These are phyloP conservation scores for Sporothrix brunneoviolacea DNA, from an alignment of 2,329 filamentous ascomycete genomes.

Conservation along the genomic window DNA sequence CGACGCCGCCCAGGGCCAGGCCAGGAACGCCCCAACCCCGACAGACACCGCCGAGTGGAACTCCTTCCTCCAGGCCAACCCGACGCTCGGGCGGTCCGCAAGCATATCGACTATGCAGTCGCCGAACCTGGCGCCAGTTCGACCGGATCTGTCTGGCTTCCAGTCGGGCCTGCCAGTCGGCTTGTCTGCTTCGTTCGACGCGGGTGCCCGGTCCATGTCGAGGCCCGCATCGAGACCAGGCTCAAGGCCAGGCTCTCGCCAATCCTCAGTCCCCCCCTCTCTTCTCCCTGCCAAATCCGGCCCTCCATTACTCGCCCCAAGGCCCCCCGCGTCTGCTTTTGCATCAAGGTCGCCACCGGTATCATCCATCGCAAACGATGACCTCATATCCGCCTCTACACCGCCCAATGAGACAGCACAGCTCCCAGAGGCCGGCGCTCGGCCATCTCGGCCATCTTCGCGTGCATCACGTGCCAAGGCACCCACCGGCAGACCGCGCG, in stretches of 20 bases:
- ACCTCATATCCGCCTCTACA: background rate
- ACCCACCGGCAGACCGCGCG: conserved; percentile 49
- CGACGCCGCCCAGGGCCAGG: conserved; percentile 8
- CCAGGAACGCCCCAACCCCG: conserved; percentile 37
- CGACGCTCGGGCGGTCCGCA: conserved; percentile 38
- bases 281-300: background rate
- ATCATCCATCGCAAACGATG: conserved; percentile 6
- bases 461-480: conserved; percentile 40
- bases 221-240: conserved; percentile 9
- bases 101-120: conserved; percentile 28
- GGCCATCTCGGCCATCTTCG: conserved; percentile 50
- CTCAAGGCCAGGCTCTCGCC: conserved; percentile 16
- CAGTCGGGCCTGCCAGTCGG: background rate
- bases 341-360: conserved; percentile 8
- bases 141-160: conserved; percentile 13
- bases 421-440: conserved; percentile 26
- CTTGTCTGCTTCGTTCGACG: conserved; percentile 6
- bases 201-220: conserved; percentile 4
- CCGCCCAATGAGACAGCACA: background rate
- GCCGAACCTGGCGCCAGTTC: conserved; percentile 27
- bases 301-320: background rate
- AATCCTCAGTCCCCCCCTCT: conserved; percentile 12
- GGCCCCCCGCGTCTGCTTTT: background rate
- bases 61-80: conserved; percentile 67
- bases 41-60: conserved; percentile 71